Conservation (phyloP, 306 rosid species). For the Styphnolobium japonicum region DNA sequence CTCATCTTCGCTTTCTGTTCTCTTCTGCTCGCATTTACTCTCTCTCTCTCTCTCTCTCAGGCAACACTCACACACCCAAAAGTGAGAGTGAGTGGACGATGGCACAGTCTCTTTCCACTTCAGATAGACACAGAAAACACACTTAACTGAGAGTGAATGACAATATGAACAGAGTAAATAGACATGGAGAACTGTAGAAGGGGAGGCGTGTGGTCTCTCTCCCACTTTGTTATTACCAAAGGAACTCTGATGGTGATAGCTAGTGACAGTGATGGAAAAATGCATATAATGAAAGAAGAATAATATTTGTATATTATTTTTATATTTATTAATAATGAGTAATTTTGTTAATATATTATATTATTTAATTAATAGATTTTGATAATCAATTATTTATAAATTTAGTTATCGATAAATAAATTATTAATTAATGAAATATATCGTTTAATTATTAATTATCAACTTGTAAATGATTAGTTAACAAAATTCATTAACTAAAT, state of each 20-base stretch:
- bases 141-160: slow-evolving; percentile 18
- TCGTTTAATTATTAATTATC: too few species aligned
- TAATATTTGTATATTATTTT: too few species aligned
- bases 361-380: too few species aligned
- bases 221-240: not conserved
- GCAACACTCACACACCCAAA: slow-evolving; percentile 1
- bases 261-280: not conserved
- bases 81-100: slow-evolving; percentile 1
- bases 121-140: not conserved
- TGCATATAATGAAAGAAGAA: not conserved
- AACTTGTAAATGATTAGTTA: too few species aligned
- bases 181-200: slow-evolving; percentile 26
- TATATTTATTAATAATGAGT: too few species aligned
- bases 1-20: not conserved
- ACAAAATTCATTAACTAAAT: too few species aligned
- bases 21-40: not conserved
- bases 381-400: too few species aligned
- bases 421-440: too few species aligned
- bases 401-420: too few species aligned
- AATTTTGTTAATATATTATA: too few species aligned
- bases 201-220: slow-evolving; percentile 6
- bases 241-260: not conserved
- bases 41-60: not conserved
- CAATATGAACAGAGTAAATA: not conserved
- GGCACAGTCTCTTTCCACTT: slow-evolving; percentile 9